Evolutionary conservation across 495 filamentous ascomycete species (phyloP).

Genomic region (Ramalina peruviana): DNA sequence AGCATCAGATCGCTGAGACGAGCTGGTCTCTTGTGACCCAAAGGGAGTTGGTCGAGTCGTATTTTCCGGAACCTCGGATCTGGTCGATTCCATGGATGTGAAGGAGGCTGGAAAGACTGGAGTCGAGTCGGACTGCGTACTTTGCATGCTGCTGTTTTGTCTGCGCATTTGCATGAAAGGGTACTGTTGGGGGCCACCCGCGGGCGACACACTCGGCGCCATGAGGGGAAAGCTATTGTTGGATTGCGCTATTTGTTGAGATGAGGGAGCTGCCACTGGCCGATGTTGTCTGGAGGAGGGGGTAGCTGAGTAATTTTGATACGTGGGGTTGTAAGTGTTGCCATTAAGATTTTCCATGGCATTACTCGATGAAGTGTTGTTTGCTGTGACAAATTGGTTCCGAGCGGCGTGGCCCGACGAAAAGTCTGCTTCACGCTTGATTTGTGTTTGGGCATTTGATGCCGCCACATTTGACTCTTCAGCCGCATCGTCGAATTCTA

Average conservation of each 20-base stretch:
- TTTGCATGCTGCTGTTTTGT: conserved; percentile 31
- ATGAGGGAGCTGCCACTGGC: conserved; percentile 16
- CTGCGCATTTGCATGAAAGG: conserved; percentile 31
- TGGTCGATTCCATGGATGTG: conserved; percentile 50
- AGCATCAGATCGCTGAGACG: conserved; percentile 15
- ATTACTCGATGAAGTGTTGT: conserved; percentile 14
- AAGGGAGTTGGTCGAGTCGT: conserved; percentile 9
- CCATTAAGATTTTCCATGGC: conserved; percentile 10
- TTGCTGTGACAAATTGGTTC: conserved; percentile 15
- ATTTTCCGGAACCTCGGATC: conserved; percentile 31
- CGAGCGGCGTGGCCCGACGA: conserved; percentile 7
- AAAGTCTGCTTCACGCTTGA: conserved; percentile 20
- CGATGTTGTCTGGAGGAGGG: not conserved
- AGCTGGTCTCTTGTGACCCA: conserved; percentile 12
- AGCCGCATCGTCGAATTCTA: conserved; percentile 67
- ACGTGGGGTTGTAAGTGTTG: conserved; percentile 24
- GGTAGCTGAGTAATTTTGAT: conserved; percentile 10
- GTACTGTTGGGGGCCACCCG: conserved; percentile 41
- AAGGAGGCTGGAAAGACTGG: conserved; percentile 50
- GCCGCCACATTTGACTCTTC: conserved; percentile 42
- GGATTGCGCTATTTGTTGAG: conserved; percentile 11
- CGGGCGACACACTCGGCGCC: conserved; percentile 20
- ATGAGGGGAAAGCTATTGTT: conserved; percentile 25
- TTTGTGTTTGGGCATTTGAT: conserved; percentile 48
- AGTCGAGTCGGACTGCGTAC: conserved; percentile 27